These are phyloP conservation scores for Craspedostauros australis DNA, from an alignment of 108 stramenopile genomes.

Conservation along the genomic window DNA sequence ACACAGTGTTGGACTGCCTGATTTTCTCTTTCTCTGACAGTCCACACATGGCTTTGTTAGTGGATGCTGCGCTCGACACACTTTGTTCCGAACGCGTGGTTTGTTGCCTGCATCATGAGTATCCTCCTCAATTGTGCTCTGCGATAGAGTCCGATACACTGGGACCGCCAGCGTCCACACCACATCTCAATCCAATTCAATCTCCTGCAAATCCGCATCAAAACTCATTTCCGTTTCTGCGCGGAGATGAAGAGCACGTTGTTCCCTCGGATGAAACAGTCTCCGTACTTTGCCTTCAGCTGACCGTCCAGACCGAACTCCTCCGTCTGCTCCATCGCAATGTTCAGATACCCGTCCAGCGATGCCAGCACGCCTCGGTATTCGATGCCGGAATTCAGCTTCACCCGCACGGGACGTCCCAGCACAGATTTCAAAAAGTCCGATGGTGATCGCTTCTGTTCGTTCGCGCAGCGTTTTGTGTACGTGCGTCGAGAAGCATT, in stretches of 20 bases:
- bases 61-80: not conserved
- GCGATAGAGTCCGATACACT: not conserved
- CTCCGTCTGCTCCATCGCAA: conserved; percentile 99
- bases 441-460: conserved; percentile 75
- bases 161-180: not conserved
- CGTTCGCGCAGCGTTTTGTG: too few species aligned
- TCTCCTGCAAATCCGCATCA: not conserved
- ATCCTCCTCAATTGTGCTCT: not conserved
- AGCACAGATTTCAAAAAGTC: conserved; percentile 87
- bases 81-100: not conserved
- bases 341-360: conserved; percentile 99
- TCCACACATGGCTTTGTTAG: not conserved
- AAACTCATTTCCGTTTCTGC: conserved; percentile 37
- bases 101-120: not conserved
- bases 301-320: conserved; percentile 96
- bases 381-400: conserved; percentile 94
- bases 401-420: conserved; percentile 91
- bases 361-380: conserved; percentile 97
- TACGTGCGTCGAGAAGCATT: too few species aligned
- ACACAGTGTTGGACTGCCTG: too few species aligned
- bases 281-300: conserved; percentile 95
- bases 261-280: conserved; percentile 99
- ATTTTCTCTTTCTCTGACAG: too few species aligned
- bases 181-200: not conserved
- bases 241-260: conserved; percentile 88